Evolutionary conservation across 129 eudicot genomes (phyloP).

Genomic region (Pittosporum tobira): DNA sequence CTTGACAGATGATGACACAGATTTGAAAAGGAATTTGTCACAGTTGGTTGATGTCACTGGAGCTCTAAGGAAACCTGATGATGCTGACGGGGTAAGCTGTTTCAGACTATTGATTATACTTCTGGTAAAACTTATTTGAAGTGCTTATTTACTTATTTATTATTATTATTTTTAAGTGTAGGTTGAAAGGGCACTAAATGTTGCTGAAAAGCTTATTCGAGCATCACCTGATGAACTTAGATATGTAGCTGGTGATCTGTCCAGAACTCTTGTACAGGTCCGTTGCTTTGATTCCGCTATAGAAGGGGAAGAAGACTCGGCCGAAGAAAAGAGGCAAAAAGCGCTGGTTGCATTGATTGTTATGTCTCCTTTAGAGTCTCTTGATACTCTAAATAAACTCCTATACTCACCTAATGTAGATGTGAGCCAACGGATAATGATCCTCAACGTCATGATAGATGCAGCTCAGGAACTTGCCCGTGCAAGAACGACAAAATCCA

Average conservation of each 20-base stretch:
- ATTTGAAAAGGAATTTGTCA: conserved; percentile 58
- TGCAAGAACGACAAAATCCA: conserved; percentile 33
- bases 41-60: conserved; percentile 85
- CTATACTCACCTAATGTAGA: conserved; percentile 81
- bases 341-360: conserved; percentile 61
- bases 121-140: neutral
- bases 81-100: conserved; percentile 82
- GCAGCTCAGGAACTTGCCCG: conserved; percentile 80
- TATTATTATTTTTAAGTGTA: conserved; percentile 20
- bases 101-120: neutral
- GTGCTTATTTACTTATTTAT: neutral
- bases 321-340: conserved; percentile 84
- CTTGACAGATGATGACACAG: conserved; percentile 74
- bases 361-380: conserved; percentile 56
- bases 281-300: conserved; percentile 69
- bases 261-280: conserved; percentile 66
- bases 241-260: conserved; percentile 63
- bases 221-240: conserved; percentile 89
- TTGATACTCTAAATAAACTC: conserved; percentile 56
- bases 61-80: conserved; percentile 85
- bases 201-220: conserved; percentile 80
- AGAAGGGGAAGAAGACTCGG: conserved; percentile 92
- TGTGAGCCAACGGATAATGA: conserved; percentile 78
- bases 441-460: conserved; percentile 81
- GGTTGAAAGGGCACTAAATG: conserved; percentile 93